Conservation (phyloP, 2,329 filamentous ascomycete species). For the Trichoderma harzianum region DNA sequence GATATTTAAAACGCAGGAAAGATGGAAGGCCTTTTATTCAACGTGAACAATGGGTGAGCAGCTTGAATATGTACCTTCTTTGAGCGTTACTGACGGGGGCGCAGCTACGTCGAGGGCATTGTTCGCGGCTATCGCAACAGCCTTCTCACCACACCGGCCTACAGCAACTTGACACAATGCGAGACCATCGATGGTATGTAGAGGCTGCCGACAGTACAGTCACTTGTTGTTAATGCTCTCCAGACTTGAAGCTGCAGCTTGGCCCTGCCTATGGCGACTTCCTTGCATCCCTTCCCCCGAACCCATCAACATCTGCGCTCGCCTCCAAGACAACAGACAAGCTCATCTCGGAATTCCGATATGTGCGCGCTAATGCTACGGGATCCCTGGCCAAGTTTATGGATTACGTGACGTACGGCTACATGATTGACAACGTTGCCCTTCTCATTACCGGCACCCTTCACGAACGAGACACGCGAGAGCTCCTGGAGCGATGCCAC, state of each 20-base stretch:
- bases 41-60: slow-evolving; percentile 83
- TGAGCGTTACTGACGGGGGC: slow-evolving; percentile 12
- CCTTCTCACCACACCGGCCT: slow-evolving; percentile 85
- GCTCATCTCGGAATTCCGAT: slow-evolving; percentile 94
- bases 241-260: slow-evolving; percentile 97
- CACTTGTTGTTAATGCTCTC: background rate
- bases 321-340: slow-evolving; percentile 97
- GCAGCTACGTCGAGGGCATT: slow-evolving; percentile 93
- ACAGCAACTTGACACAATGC: slow-evolving; percentile 95
- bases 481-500: slow-evolving; percentile 92
- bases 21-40: slow-evolving; percentile 94
- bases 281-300: slow-evolving; percentile 86
- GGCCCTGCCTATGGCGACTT: slow-evolving; percentile 97
- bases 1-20: slow-evolving; percentile 3
- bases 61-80: background rate
- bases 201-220: background rate
- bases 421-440: slow-evolving; percentile 99
- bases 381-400: slow-evolving; percentile 92
- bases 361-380: slow-evolving; percentile 88
- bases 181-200: slow-evolving; percentile 87
- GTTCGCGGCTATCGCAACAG: slow-evolving; percentile 95
- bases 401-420: slow-evolving; percentile 97
- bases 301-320: slow-evolving; percentile 92
- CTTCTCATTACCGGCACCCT: slow-evolving; percentile 96
- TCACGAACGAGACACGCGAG: slow-evolving; percentile 93